Evolutionary conservation across 2,329 filamentous ascomycete genomes (phyloP), one percentile per base, ranked within the genome.

Genomic region (Lasiodiplodia hormozganensis): DNA sequence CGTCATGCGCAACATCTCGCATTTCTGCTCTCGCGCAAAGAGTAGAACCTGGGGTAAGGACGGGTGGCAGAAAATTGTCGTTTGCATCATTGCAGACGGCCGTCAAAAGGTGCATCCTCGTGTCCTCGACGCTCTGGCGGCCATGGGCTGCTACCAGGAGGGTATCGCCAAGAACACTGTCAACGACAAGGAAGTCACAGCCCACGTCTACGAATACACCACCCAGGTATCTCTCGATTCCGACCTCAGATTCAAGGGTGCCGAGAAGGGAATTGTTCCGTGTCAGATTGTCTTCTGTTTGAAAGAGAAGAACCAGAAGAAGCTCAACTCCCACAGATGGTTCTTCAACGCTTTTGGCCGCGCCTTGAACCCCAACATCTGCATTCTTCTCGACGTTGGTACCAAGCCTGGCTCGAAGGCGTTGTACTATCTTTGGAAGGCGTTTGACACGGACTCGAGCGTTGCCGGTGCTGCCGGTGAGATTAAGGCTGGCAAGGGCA

Each of bases 11-110:
- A 99, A 99, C 78, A 95, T 99, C 74, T 90, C 92, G 16, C 96
- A 98, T 79, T 97, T 99, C 81, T 99, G 96, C 84, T 93, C 91
- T 23, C 90, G 96, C 65, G 92, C 90, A 67, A 95, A 96, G 79
- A 97, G 94, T 6, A 89, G 96, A 69, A 98, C 94, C 0, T 99
- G 96, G 96, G 96, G 96, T 49, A 96, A 97, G 74, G 89, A 93
- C 65, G 96, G 96, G 4, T 99, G 96, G 96, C 93, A 99, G 81
- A 99, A 99, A 84, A 97, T 99, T 76, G 96, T 99, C 0, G 95
- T 99, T 0, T 97, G 94, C 77, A 92, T 99, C 76, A 94, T 99
- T 69, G 94, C 94, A 1, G 96, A 99, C 78, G 96, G 96, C 25
- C 91, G 96, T 75, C 90, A 94, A 84, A 94, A 94, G 81, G 95